A percentile compares a stretch with the other conserved stretches of the same genome.
Evolutionary conservation across 2,329 filamentous ascomycete genomes (phyloP).

Genomic region (Clarireedia paspali): DNA sequence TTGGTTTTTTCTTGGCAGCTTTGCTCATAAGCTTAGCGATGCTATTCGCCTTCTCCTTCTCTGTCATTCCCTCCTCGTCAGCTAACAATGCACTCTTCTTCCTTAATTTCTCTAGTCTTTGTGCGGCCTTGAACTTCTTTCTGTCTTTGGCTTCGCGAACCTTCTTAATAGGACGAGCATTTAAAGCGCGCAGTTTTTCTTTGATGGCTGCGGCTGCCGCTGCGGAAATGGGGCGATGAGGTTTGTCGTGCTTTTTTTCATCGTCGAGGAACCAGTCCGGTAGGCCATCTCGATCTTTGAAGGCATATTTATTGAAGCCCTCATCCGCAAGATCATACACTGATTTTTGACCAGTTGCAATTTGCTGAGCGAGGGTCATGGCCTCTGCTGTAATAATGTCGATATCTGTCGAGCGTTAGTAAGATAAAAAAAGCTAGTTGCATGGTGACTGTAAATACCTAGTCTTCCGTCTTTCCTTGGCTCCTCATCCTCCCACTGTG

Average conservation of each 20-base stretch:
- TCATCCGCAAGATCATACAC: constrained; percentile 79
- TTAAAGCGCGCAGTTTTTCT: constrained; percentile 86
- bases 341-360: constrained; percentile 79
- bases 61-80: constrained; percentile 85
- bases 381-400: constrained; percentile 99
- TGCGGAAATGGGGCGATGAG: constrained; percentile 82
- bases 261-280: constrained; percentile 99
- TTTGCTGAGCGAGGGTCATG: constrained; percentile 90
- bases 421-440: neutral
- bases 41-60: constrained; percentile 87
- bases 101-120: constrained; percentile 85
- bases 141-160: constrained; percentile 91
- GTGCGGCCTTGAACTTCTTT: constrained; percentile 94
- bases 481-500: constrained; percentile 60
- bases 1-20: constrained; percentile 80
- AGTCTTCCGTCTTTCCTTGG: constrained; percentile 55
- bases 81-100: constrained; percentile 92
- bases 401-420: constrained; percentile 54
- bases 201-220: constrained; percentile 87
- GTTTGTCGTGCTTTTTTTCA: constrained; percentile 74
- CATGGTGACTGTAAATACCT: constrained; percentile 33
- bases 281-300: constrained; percentile 84
- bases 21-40: constrained; percentile 77
- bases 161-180: constrained; percentile 97
- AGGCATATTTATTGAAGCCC: constrained; percentile 84